These are phyloP conservation scores for Blastomyces percursus DNA, from an alignment of 2,329 filamentous ascomycete species.

Conservation along the genomic window DNA sequence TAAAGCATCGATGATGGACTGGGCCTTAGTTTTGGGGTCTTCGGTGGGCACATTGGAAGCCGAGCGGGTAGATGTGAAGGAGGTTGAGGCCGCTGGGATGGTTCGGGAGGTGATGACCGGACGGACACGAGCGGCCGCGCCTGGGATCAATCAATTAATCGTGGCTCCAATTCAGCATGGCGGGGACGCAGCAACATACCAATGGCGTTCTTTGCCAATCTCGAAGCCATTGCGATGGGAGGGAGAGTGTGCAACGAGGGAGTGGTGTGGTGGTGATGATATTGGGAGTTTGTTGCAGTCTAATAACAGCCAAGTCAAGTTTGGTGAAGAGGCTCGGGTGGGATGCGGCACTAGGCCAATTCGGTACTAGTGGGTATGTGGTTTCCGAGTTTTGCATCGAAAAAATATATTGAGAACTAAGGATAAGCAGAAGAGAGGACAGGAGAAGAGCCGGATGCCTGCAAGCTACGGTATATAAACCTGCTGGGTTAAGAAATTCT, in stretches of 20 bases:
- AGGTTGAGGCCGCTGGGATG: conserved; percentile 59
- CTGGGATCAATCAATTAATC: conserved; percentile 41
- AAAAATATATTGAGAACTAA: not conserved
- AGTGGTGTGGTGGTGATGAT: conserved; percentile 28
- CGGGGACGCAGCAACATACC: conserved; percentile 52
- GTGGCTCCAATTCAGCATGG: conserved; percentile 7
- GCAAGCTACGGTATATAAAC: conserved; percentile 24
- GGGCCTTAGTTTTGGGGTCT: conserved; percentile 93
- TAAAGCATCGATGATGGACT: conserved; percentile 85
- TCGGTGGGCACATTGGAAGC: conserved; percentile 68
- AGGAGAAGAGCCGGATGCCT: conserved; percentile 13
- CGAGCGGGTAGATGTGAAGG: conserved; percentile 56
- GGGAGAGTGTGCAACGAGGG: conserved; percentile 31
- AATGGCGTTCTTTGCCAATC: conserved; percentile 88
- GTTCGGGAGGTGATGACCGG: conserved; percentile 64
- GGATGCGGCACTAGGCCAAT: conserved; percentile 24
- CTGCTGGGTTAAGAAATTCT: not conserved
- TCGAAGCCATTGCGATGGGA: conserved; percentile 79
- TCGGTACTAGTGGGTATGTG: conserved; percentile 17
- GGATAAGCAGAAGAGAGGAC: conserved; percentile 36
- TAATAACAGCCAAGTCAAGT: not conserved
- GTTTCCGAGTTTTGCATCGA: not conserved
- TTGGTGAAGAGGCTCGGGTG: conserved; percentile 6
- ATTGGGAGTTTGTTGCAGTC: conserved; percentile 21
- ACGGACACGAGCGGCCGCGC: conserved; percentile 74